Evolutionary conservation across 1,284 basidiomycete genomes (phyloP).

Genomic region (Malassezia vespertilionis): DNA sequence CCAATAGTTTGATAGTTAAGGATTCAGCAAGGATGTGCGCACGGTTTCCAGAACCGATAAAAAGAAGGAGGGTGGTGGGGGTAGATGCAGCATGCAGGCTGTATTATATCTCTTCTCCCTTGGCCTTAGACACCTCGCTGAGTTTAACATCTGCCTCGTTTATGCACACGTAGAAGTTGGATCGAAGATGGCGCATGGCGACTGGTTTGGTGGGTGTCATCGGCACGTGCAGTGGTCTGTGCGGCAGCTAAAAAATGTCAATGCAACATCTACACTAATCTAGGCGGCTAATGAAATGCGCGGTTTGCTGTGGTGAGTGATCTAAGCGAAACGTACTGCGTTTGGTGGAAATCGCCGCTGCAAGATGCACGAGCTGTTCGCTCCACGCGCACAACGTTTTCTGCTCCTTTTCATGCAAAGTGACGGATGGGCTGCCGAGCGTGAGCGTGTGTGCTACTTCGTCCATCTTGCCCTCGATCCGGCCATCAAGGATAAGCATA

Average conservation of each 20-base stretch:
- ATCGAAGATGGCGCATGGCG: no score
- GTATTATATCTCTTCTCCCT: background rate
- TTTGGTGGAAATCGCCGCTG: conserved; percentile 63
- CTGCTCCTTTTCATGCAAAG: conserved; percentile 70
- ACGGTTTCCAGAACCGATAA: conserved; percentile 18
- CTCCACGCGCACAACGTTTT: conserved; percentile 71
- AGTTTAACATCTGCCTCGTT: no score
- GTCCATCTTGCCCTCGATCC: conserved; percentile 87
- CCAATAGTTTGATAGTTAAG: no score
- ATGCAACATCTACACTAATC: no score
- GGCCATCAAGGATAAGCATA: conserved; percentile 83
- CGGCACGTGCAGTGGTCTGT: no score
- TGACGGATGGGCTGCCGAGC: conserved; percentile 59
- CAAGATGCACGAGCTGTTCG: conserved; percentile 61
- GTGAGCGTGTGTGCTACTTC: conserved; percentile 85
- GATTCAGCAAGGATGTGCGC: background rate
- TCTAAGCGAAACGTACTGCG: no score
- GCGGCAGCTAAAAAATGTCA: no score
- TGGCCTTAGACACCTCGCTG: no score
- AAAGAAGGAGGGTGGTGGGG: background rate
- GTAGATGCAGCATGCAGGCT: background rate
- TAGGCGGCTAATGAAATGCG: no score
- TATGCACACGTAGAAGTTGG: no score
- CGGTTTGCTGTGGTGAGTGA: no score
- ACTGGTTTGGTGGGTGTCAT: no score